phyloP scores from a whole-genome alignment of 2,329 filamentous ascomycete genomes.

The Ophiocordyceps robertsii region DNA sequence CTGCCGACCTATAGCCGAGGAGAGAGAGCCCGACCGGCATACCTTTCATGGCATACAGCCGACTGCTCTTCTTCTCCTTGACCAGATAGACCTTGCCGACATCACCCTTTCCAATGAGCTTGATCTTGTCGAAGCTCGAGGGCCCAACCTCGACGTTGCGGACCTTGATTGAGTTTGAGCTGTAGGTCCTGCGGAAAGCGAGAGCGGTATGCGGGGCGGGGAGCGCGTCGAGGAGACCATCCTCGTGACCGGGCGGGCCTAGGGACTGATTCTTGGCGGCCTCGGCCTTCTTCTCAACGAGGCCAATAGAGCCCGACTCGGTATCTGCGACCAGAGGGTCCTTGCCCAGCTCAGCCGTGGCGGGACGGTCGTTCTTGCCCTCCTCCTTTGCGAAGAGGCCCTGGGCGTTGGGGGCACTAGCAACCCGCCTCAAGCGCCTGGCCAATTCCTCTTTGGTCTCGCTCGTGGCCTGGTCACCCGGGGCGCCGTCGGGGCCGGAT shows the following conservation, averaged over 20 bases:
- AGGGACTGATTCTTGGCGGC: conserved; percentile 20
- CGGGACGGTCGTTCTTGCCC: conserved; percentile 45
- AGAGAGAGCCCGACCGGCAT: conserved; percentile 12
- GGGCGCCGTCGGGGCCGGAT: conserved; percentile 50
- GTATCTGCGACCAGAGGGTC: conserved; percentile 50
- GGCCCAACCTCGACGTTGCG: conserved; percentile 93
- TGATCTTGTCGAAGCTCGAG: conserved; percentile 97
- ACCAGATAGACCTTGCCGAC: conserved; percentile 98
- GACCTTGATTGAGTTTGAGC: conserved; percentile 98
- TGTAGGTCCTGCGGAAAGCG: conserved; percentile 88
- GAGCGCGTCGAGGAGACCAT: conserved; percentile 39
- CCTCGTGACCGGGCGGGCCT: conserved; percentile 31
- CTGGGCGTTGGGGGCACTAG: conserved; percentile 93
- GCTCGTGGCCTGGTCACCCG: conserved; percentile 54
- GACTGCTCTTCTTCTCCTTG: conserved; percentile 90
- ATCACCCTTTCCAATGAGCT: conserved; percentile 96
- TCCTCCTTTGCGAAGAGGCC: conserved; percentile 57
- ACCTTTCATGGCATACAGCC: conserved; percentile 99
- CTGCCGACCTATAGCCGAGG: background rate
- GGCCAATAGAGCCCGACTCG: conserved; percentile 26
- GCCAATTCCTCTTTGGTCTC: conserved; percentile 90
- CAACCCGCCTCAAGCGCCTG: conserved; percentile 81
- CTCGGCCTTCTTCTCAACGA: conserved; percentile 18
- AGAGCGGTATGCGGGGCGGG: conserved; percentile 54
- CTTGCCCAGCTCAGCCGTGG: conserved; percentile 77